Percentiles rank a stretch among this genome's conserved stretches.
Evolutionary conservation across 257 asterid genomes (phyloP).

Genomic region (Dorcoceras hygrometricum): DNA sequence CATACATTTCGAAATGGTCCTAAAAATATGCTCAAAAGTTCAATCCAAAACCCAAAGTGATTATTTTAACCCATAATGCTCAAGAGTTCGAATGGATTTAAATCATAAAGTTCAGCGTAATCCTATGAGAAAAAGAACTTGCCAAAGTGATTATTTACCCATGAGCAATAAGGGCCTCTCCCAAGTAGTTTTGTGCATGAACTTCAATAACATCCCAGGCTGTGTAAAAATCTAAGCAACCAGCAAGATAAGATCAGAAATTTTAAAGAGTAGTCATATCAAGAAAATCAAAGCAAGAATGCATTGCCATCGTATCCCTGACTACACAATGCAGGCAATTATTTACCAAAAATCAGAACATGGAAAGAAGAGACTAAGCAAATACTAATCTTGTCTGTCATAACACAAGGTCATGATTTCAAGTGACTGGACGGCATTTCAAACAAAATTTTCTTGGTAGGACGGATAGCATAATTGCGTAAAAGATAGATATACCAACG

Average conservation of each 20-base stretch:
- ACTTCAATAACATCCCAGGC: slow-evolving; percentile 89
- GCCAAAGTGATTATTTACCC: slow-evolving; percentile 45
- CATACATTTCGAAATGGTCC: slow-evolving; percentile 5
- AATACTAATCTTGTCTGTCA: not conserved
- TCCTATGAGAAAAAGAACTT: slow-evolving; percentile 9
- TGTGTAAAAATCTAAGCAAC: slow-evolving; percentile 81
- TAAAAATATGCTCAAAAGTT: slow-evolving; percentile 1
- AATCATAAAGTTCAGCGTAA: slow-evolving; percentile 18
- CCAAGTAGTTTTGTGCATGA: slow-evolving; percentile 52
- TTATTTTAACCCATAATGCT: too few relatives aligned
- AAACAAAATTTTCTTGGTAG: slow-evolving; percentile 5
- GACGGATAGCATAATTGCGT: slow-evolving; percentile 23
- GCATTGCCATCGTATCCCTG: not conserved
- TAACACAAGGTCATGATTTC: slow-evolving; percentile 5
- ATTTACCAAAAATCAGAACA: not conserved
- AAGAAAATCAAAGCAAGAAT: not conserved
- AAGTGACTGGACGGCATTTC: slow-evolving; percentile 13
- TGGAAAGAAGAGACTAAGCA: slow-evolving; percentile 1
- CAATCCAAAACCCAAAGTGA: too few relatives aligned
- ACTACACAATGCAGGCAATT: not conserved
- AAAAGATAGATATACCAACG: slow-evolving; percentile 51
- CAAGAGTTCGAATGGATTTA: slow-evolving; percentile 13
- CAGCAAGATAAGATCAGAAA: slow-evolving; percentile 27
- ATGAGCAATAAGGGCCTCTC: slow-evolving; percentile 61
- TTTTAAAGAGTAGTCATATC: not conserved